These are phyloP conservation scores for Hericium erinaceus DNA, from an alignment of 768 basidiomycete genomes.

Conservation along the genomic window DNA sequence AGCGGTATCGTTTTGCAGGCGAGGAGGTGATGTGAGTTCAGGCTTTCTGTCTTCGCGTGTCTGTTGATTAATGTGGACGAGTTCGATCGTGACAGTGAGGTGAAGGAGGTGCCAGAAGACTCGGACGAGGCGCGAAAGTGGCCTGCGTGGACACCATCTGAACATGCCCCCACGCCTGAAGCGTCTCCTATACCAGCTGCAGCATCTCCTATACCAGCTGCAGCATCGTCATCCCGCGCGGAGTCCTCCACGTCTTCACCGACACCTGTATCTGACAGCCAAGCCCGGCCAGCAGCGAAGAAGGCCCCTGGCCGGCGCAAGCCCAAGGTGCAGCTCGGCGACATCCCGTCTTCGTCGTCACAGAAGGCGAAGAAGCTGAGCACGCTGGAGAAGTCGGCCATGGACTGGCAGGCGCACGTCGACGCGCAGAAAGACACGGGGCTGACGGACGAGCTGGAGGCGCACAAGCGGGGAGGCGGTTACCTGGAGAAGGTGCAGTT, in stretches of 20 bases:
- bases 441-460: conserved; percentile 63
- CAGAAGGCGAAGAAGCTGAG: conserved; percentile 68
- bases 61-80: conserved; percentile 4
- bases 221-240: conserved; percentile 6
- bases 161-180: conserved; percentile 8
- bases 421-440: conserved; percentile 29
- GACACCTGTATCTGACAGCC: conserved; percentile 10
- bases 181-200: conserved; percentile 3
- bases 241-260: conserved; percentile 10
- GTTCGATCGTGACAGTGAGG: conserved; percentile 39
- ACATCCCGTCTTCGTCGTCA: conserved; percentile 37
- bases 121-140: conserved; percentile 72
- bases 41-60: background rate
- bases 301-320: conserved; percentile 56
- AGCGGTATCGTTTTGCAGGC: conserved; percentile 66
- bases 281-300: conserved; percentile 20
- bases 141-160: conserved; percentile 42
- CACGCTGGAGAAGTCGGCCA: conserved; percentile 76
- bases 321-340: conserved; percentile 45
- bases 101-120: conserved; percentile 62
- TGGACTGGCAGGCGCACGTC: conserved; percentile 77
- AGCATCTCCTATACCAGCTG: conserved; percentile 1
- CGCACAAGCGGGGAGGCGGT: conserved; percentile 64
- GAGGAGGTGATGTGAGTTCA: conserved; percentile 57
- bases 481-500: conserved; percentile 85